These are phyloP conservation scores for Diaporthe citrichinensis DNA, from an alignment of 2,329 filamentous ascomycete genomes.

Conservation along the genomic window DNA sequence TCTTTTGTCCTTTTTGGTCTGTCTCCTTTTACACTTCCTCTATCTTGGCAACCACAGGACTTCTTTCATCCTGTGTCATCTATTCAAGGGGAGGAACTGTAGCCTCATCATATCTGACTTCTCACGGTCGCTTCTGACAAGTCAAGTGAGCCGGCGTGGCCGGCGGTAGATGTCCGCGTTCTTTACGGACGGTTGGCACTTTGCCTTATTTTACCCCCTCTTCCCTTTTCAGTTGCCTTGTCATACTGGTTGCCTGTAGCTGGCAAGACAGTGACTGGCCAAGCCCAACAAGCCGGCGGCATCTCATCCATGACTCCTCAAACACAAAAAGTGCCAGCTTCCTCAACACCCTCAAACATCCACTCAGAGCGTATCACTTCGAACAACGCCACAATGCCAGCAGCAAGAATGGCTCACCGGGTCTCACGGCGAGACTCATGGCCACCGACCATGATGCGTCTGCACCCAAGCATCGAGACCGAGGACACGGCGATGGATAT, in stretches of 20 bases:
- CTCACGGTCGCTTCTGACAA: conserved; percentile 40
- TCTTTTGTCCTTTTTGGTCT: not conserved
- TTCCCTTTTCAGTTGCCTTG: conserved; percentile 24
- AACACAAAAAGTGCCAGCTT: conserved; percentile 8
- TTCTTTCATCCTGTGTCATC: not conserved
- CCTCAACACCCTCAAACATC: not conserved
- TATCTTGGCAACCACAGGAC: conserved; percentile 8
- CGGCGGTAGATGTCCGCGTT: conserved; percentile 45
- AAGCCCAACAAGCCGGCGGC: conserved; percentile 6
- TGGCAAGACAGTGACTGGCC: conserved; percentile 6
- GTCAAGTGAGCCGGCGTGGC: conserved; percentile 50
- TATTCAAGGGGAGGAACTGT: conserved; percentile 32
- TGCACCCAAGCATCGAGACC: conserved; percentile 59
- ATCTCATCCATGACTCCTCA: conserved; percentile 14
- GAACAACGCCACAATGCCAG: conserved; percentile 26
- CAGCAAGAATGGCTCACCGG: conserved; percentile 20
- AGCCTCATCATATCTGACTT: conserved; percentile 41
- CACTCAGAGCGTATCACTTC: not conserved
- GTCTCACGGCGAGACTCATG: conserved; percentile 61
- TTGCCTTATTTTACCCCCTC: not conserved
- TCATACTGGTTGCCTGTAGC: conserved; percentile 36
- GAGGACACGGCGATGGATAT: conserved; percentile 62
- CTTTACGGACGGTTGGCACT: conserved; percentile 35
- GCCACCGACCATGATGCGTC: conserved; percentile 65
- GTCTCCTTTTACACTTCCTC: conserved; percentile 19